Percentiles rank a stretch among this genome's conserved stretches.
Conservation (phyloP, 257 asterid genomes). For the Nicotiana undulata region DNA sequence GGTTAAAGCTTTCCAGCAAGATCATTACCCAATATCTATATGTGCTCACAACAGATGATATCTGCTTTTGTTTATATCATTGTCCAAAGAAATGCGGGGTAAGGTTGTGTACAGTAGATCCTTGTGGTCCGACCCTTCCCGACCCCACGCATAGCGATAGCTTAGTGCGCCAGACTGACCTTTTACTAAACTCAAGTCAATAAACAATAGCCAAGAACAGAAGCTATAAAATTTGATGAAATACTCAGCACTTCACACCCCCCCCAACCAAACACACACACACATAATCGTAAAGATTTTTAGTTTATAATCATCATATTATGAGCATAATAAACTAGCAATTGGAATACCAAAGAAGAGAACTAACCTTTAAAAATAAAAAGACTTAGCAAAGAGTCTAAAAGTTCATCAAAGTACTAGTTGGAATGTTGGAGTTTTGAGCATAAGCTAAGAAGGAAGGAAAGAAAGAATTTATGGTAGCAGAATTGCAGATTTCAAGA, state of each 20-base stretch:
- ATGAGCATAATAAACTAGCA: background rate
- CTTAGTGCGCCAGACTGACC: too few species aligned
- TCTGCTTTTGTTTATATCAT: background rate
- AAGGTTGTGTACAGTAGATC: too few species aligned
- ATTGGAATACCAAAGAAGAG: background rate
- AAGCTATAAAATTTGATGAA: background rate
- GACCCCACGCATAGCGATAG: too few species aligned
- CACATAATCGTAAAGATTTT: too few species aligned
- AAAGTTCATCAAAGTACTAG: background rate
- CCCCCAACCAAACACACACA: too few species aligned
- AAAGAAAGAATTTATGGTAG: background rate
- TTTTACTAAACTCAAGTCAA: background rate
- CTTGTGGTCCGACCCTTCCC: too few species aligned
- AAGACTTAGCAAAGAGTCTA: too few species aligned
- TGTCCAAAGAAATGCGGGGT: background rate
- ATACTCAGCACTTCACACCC: background rate
- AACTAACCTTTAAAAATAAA: background rate
- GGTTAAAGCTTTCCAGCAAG: background rate
- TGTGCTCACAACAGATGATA: background rate
- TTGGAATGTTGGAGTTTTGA: background rate
- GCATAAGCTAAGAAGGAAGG: background rate
- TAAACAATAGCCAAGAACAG: background rate
- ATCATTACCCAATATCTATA: background rate
- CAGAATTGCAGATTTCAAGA: conserved; percentile 40
- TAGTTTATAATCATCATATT: too few species aligned